Percentiles rank a stretch among this genome's conserved stretches.
phyloP scores from a whole-genome alignment of 257 asterid genomes.

The Scutellaria baicalensis region DNA sequence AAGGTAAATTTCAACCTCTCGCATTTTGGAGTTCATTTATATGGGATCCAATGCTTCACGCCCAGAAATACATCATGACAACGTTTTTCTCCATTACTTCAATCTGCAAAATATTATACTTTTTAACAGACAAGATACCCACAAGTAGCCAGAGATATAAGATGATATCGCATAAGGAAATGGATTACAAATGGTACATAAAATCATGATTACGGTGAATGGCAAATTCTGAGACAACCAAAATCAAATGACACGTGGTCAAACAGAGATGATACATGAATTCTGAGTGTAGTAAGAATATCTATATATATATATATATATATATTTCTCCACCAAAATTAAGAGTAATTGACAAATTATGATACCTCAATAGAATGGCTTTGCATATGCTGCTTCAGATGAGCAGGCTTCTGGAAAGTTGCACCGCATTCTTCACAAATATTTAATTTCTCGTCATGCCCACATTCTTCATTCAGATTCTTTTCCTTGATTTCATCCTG shows the following conservation, averaged over 20 bases:
- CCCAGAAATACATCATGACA: conserved; percentile 31
- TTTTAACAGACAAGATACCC: conserved; percentile 5
- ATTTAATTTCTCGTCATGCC: conserved; percentile 25
- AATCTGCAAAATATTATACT: conserved; percentile 35
- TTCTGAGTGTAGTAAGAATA: too few species aligned
- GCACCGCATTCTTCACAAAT: conserved; percentile 65
- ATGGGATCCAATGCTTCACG: conserved; percentile 99
- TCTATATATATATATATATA: too few species aligned
- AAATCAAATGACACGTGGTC: neutral
- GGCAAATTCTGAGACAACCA: neutral
- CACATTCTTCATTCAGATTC: conserved; percentile 17
- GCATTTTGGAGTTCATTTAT: conserved; percentile 93
- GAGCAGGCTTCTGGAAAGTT: conserved; percentile 70
- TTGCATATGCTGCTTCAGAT: conserved; percentile 87
- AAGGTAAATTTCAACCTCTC: conserved; percentile 57
- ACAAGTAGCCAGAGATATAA: neutral
- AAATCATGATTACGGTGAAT: neutral
- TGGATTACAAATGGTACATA: neutral
- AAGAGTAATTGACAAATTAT: neutral
- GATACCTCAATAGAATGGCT: conserved; percentile 78
- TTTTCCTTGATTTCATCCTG: conserved; percentile 36
- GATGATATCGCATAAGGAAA: neutral
- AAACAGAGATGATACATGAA: neutral
- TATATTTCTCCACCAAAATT: too few species aligned
- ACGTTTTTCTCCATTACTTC: conserved; percentile 17